Percentiles rank a stretch among this genome's conserved stretches.
phyloP scores from a whole-genome alignment of 164 flowering plant species.

The Tetracentron sinense region DNA sequence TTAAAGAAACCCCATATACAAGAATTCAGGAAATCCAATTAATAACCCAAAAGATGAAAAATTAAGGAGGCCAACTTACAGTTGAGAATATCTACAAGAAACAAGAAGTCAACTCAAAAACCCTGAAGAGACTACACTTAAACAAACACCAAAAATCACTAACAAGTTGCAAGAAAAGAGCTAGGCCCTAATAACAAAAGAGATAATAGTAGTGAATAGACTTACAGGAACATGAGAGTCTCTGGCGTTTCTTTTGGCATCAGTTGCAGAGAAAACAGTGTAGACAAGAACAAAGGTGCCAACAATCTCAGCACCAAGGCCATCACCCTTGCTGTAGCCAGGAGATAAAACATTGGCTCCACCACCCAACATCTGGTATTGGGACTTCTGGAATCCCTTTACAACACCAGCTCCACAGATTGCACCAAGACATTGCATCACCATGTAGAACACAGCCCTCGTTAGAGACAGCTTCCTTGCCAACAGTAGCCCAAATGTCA shows the following conservation, averaged over 20 bases:
- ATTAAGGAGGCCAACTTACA: background rate
- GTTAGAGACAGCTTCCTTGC: too few species aligned
- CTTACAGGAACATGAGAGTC: constrained; percentile 77
- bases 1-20: too few species aligned
- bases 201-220: background rate
- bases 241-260: constrained; percentile 64
- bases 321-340: constrained; percentile 54
- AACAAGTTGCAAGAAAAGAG: background rate
- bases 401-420: constrained; percentile 61
- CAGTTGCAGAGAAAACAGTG: too few species aligned
- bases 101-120: too few species aligned
- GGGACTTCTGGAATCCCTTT: constrained; percentile 40
- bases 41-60: too few species aligned
- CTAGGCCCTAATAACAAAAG: too few species aligned
- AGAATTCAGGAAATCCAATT: too few species aligned
- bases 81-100: background rate
- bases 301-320: too few species aligned
- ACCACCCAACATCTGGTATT: constrained; percentile 33
- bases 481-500: constrained; percentile 63
- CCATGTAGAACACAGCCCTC: constrained; percentile 45
- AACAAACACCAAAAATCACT: background rate
- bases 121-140: background rate
- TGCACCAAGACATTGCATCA: constrained; percentile 59
- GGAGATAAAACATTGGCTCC: constrained; percentile 44
- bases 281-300: too few species aligned